Evolutionary conservation across 345 rosid species (phyloP).

Genomic region (Noccaea caerulescens): DNA sequence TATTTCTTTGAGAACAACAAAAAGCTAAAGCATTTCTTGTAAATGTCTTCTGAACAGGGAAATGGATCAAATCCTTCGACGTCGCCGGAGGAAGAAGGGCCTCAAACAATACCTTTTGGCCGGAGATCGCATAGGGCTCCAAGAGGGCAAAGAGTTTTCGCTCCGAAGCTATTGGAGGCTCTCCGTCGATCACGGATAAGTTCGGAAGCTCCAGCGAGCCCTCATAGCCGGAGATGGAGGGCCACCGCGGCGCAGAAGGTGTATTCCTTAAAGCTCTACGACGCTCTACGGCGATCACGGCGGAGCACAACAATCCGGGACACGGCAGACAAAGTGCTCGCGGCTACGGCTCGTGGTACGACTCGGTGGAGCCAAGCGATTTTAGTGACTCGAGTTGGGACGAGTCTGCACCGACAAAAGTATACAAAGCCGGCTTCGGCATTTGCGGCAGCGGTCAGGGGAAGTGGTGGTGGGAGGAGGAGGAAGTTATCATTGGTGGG

Average conservation of each 20-base stretch:
- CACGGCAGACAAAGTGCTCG: constrained; percentile 82
- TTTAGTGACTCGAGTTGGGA: constrained; percentile 65
- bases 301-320: constrained; percentile 66
- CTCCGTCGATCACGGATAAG: constrained; percentile 33
- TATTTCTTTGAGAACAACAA: constrained; percentile 2
- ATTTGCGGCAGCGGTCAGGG: constrained; percentile 6
- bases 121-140: constrained; percentile 19
- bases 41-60: constrained; percentile 39
- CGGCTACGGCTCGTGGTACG: constrained; percentile 80
- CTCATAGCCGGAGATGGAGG: constrained; percentile 57
- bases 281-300: constrained; percentile 62
- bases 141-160: constrained; percentile 34
- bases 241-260: constrained; percentile 64
- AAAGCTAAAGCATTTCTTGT: constrained; percentile 1
- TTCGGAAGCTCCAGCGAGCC: constrained; percentile 20
- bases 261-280: constrained; percentile 76
- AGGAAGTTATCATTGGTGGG: constrained; percentile 67
- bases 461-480: constrained; percentile 50
- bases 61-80: constrained; percentile 25
- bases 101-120: constrained; percentile 19
- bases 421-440: constrained; percentile 44
- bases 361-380: constrained; percentile 96
- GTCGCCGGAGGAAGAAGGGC: constrained; percentile 16
- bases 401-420: constrained; percentile 62
- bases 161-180: constrained; percentile 33